Conservation (phyloP, 768 basidiomycete genomes). For the Hericium rajendrae region DNA sequence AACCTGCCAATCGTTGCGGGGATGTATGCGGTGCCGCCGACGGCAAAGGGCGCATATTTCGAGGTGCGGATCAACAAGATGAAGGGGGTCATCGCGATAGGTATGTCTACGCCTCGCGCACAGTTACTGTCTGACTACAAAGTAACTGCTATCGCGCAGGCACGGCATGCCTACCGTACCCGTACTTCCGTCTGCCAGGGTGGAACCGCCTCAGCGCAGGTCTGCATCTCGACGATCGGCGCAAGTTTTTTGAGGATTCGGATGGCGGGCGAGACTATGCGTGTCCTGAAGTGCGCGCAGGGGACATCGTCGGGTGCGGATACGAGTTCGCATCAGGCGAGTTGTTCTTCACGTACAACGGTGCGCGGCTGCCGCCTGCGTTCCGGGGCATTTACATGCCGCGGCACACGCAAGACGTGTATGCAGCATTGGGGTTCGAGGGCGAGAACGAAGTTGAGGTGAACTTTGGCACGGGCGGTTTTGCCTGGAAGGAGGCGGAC, state of each 20-base stretch:
- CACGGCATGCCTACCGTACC: constrained; percentile 56
- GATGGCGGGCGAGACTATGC: constrained; percentile 54
- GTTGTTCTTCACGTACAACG: constrained; percentile 62
- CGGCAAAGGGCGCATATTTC: constrained; percentile 47
- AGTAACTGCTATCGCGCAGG: constrained; percentile 27
- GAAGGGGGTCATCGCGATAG: constrained; percentile 53
- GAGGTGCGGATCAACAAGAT: constrained; percentile 48
- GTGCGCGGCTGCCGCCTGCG: constrained; percentile 42
- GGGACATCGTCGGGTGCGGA: constrained; percentile 54
- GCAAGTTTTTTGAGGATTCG: constrained; percentile 65
- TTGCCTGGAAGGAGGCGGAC: constrained; percentile 55
- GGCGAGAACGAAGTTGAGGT: constrained; percentile 46
- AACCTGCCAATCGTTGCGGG: constrained; percentile 52
- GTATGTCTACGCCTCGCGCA: constrained; percentile 23
- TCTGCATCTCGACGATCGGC: constrained; percentile 60
- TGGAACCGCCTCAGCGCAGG: constrained; percentile 63
- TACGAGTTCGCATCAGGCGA: constrained; percentile 43
- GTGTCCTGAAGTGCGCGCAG: constrained; percentile 26
- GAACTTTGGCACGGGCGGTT: constrained; percentile 55
- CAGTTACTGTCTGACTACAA: neutral
- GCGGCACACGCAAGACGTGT: constrained; percentile 42
- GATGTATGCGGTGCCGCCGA: constrained; percentile 44
- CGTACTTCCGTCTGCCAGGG: constrained; percentile 55
- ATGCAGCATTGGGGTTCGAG: constrained; percentile 53
- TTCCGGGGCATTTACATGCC: constrained; percentile 54